These are phyloP conservation scores for Komagataella kurtzmanii DNA, from an alignment of 805 yeast genomes.

Conservation along the genomic window DNA sequence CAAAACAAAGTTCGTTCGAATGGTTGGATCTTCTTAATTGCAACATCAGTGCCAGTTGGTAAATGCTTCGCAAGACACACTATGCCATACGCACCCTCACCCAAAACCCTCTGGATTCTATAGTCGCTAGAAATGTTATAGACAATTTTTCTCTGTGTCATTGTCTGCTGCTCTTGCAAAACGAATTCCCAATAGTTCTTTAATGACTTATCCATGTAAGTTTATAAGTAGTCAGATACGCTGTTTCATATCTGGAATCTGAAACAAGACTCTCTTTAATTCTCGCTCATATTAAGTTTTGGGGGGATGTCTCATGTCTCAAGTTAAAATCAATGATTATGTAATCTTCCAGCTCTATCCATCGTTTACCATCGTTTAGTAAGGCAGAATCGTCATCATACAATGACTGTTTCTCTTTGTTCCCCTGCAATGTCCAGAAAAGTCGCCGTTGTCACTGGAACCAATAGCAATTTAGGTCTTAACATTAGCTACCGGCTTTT, in stretches of 20 bases:
- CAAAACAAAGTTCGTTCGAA: conserved; percentile 54
- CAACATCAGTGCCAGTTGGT: conserved; percentile 50
- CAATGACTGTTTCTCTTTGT: neutral
- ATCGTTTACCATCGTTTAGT: neutral
- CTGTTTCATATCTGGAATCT: neutral
- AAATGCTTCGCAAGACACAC: conserved; percentile 59
- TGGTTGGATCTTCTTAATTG: conserved; percentile 68
- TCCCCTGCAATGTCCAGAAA: conserved; percentile 1
- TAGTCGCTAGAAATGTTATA: conserved; percentile 55
- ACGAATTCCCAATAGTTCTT: neutral
- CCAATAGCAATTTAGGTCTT: conserved; percentile 61
- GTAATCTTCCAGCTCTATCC: neutral
- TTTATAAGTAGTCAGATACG: neutral
- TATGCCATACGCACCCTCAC: conserved; percentile 76
- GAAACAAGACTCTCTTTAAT: neutral
- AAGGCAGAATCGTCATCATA: neutral
- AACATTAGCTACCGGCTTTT: conserved; percentile 75
- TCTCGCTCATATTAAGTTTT: neutral
- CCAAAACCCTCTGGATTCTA: conserved; percentile 45
- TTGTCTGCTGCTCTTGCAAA: neutral
- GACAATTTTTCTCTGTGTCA: conserved; percentile 28
- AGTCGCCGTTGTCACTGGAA: conserved; percentile 22
- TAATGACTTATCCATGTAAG: neutral
- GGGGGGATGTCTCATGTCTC: neutral
- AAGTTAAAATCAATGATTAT: neutral